Evolutionary conservation across 345 rosid species (phyloP), one percentile per base, ranked within the genome.

Genomic region (Eucalyptus regnans): DNA sequence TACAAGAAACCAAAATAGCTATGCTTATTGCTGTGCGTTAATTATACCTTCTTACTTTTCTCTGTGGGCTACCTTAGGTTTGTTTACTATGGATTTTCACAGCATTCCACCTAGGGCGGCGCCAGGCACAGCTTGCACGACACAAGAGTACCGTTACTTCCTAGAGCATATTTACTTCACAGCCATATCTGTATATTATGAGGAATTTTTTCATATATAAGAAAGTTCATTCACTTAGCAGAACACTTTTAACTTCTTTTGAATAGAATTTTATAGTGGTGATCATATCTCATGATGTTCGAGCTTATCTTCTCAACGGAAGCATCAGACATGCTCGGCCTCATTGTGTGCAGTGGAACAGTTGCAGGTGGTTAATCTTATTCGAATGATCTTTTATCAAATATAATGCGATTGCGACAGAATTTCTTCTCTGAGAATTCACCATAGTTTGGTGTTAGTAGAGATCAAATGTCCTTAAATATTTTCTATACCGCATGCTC

Each of bases 31-130:
- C 86, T 58, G n/a, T 56, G 27, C 22, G 41, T 43, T 68, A 29
- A 54, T 56, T 50, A 54, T 87, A 58, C 27, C 84, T 22, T 41
- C 29, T 41, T 50, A 64, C 37, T 89, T 50, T 41, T 88, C 81
- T 43, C 46, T 80, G 76, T 81, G 43, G 76, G 33, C 54, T 11
- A 58, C 46, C 62, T 16, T 93, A 96, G 99, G 96, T 95, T 71
- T 95, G 98, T 90, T 85, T 94, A 22, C 43, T 93, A 85, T 97
- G 99, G 99, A 93, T 95, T 87, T 89, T 95, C 60, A 95, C 99
- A 3, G 99, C 97, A 54, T 92, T 93, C 89, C 95, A 95, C 88
- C 89, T 97, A 88, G 99, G 99, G 50, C 93, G 86, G 48, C 94
- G 95, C 27, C 99, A 94, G 90, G 95, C 89, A 86, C 96, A 94